Evolutionary conservation across 1,139 yeast genomes (phyloP).

Genomic region (Hanseniaspora sp.): DNA sequence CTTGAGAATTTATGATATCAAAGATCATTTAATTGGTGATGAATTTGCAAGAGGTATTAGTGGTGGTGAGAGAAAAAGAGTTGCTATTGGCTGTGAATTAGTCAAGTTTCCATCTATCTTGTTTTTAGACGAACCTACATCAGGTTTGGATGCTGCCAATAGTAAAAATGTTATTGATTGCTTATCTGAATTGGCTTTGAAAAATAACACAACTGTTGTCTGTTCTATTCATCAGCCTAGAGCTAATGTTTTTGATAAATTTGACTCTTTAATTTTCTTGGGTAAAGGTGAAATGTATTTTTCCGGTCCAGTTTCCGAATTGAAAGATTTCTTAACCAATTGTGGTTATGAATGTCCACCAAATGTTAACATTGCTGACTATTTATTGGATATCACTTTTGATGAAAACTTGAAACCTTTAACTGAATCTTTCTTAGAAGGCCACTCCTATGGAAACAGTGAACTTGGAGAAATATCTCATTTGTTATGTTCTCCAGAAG

Average conservation of each 20-base stretch:
- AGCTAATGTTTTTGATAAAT: conserved; percentile 82
- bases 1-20: conserved; percentile 68
- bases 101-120: conserved; percentile 76
- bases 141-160: conserved; percentile 87
- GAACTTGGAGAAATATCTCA: conserved; percentile 14
- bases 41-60: conserved; percentile 87
- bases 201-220: conserved; percentile 73
- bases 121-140: conserved; percentile 82
- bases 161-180: conserved; percentile 86
- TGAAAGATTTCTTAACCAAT: conserved; percentile 60
- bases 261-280: conserved; percentile 67
- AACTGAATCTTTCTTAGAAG: conserved; percentile 3
- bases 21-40: conserved; percentile 78
- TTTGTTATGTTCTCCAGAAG: conserved; percentile 11
- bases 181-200: conserved; percentile 65
- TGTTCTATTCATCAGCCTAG: conserved; percentile 98
- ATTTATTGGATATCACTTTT: conserved; percentile 78
- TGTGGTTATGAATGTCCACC: conserved; percentile 76
- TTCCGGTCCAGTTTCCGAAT: conserved; percentile 68
- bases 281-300: conserved; percentile 80
- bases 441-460: background rate
- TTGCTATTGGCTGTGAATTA: conserved; percentile 79
- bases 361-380: conserved; percentile 90
- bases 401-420: conserved; percentile 33
- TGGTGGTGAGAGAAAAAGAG: conserved; percentile 86